phyloP scores from a whole-genome alignment of 177 flowering plant species.

The Vitis hybrid region DNA sequence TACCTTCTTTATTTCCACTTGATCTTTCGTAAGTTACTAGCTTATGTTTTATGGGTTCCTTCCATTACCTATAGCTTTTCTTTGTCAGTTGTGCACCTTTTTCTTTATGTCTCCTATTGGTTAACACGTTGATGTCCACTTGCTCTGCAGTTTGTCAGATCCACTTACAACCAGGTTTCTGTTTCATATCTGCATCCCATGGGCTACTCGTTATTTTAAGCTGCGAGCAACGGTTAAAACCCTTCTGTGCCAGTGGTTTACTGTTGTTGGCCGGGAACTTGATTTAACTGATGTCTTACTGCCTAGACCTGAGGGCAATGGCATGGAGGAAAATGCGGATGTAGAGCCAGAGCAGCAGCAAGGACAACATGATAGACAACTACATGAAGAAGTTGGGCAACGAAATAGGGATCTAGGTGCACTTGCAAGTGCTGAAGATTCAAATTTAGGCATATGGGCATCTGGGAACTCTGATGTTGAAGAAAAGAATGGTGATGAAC shows the following conservation, averaged over 20 bases:
- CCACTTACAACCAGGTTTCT: no score
- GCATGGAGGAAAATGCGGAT: slow-evolving; percentile 3
- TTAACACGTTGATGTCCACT: no score
- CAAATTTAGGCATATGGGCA: no score
- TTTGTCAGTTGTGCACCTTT: background rate
- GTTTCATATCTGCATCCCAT: background rate
- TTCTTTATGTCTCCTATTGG: background rate
- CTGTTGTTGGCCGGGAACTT: background rate
- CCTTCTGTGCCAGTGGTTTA: background rate
- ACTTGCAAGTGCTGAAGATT: no score
- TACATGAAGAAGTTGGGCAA: no score
- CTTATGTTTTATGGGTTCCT: no score
- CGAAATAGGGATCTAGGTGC: no score
- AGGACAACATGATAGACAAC: background rate
- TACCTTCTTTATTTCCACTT: slow-evolving; percentile 8
- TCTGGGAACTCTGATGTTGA: no score
- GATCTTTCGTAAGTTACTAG: background rate
- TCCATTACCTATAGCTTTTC: no score
- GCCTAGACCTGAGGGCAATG: slow-evolving; percentile 5
- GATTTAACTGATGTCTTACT: slow-evolving; percentile 4
- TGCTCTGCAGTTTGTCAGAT: no score
- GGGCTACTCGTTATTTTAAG: background rate
- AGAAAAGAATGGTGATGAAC: no score
- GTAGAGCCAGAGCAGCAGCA: background rate
- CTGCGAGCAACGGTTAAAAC: background rate